Conservation (phyloP, 148 eudicot species). For the Polygonum aviculare region DNA sequence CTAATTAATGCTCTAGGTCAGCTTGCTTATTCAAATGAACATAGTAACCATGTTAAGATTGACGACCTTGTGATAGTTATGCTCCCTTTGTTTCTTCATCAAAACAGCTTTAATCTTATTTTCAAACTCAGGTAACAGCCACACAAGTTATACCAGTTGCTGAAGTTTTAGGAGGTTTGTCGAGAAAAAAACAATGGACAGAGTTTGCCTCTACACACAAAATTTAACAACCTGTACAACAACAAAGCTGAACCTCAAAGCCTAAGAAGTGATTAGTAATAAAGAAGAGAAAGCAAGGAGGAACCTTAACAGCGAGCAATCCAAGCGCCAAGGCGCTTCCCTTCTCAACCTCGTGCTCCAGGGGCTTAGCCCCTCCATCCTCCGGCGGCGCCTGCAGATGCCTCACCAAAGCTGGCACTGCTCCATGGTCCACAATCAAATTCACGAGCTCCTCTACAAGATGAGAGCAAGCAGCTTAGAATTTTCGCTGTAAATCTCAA, state of each 20-base stretch:
- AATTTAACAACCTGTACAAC: not conserved
- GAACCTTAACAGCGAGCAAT: constrained; percentile 81
- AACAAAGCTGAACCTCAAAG: not conserved
- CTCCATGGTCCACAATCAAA: constrained; percentile 61
- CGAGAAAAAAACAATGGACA: not conserved
- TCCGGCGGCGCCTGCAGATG: constrained; percentile 56
- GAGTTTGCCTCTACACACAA: not conserved
- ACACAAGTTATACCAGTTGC: not conserved
- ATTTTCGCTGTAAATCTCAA: not conserved
- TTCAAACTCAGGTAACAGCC: not conserved
- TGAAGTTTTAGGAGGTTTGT: not conserved
- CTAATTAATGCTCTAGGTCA: not conserved
- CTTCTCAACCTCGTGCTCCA: constrained; percentile 85
- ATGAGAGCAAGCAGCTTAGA: not conserved
- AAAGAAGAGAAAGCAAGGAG: not conserved
- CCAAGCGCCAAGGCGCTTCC: constrained; percentile 86
- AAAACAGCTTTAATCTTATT: not conserved
- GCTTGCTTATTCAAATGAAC: not conserved
- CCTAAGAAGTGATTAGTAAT: not conserved
- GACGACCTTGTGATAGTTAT: too few relatives aligned
- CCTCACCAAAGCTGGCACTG: constrained; percentile 60
- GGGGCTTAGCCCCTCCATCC: constrained; percentile 23
- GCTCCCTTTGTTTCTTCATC: not conserved
- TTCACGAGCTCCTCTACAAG: constrained; percentile 56
- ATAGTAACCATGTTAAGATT: too few relatives aligned